Conservation (phyloP, 768 basidiomycete species). For the Lactifluus volemus region DNA sequence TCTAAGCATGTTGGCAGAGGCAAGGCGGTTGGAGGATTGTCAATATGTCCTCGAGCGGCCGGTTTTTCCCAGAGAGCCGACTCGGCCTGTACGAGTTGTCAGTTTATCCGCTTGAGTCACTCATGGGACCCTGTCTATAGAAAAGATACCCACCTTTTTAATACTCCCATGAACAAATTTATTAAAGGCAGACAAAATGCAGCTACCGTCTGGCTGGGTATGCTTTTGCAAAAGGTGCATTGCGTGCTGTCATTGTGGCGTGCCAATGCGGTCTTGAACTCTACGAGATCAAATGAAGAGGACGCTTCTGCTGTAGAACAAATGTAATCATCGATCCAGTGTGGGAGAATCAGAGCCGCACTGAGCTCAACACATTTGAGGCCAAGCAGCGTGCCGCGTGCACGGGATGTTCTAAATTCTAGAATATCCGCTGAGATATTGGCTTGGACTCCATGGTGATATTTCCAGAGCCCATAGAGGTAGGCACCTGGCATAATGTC, state of each 20-base stretch:
- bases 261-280: neutral
- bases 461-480: conserved; percentile 2
- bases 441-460: neutral
- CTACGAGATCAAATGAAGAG: neutral
- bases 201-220: neutral
- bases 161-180: neutral
- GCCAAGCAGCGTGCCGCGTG: neutral
- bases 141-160: neutral
- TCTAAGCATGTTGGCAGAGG: neutral
- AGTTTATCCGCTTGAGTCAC: too few species aligned
- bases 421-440: neutral
- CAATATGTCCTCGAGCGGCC: too few species aligned
- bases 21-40: too few species aligned
- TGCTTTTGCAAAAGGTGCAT: neutral
- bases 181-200: neutral
- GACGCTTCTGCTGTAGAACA: neutral
- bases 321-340: conserved; percentile 6
- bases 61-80: neutral
- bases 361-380: neutral
- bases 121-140: neutral
- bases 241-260: neutral
- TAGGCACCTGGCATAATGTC: neutral
- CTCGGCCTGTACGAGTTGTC: conserved; percentile 1
- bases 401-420: neutral
- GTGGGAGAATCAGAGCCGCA: neutral